A percentile compares a stretch with the other conserved stretches of the same genome.
These are phyloP conservation scores for Picochlorum sp. DNA, from an alignment of 139 green algal genomes.

Conservation along the genomic window DNA sequence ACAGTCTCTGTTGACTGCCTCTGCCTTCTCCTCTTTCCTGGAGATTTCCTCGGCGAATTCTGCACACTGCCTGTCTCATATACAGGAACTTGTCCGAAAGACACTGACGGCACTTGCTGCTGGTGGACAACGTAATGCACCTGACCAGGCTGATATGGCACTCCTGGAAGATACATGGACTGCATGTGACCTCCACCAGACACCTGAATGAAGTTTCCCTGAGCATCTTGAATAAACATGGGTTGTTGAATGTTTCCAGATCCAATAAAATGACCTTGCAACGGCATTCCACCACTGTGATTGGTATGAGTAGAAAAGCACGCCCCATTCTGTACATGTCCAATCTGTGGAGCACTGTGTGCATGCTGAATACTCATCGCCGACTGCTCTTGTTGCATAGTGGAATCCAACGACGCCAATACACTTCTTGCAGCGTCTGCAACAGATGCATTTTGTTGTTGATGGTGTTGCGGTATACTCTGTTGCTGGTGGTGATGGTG, in stretches of 20 bases:
- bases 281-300: no score
- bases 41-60: neutral
- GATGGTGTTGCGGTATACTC: neutral
- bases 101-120: neutral
- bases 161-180: no score
- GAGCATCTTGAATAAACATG: no score
- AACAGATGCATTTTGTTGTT: neutral
- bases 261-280: no score
- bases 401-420: neutral
- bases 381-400: neutral
- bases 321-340: no score
- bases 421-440: constrained; percentile 11
- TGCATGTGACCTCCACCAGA: no score
- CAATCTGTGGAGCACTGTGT: no score
- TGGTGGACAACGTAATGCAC: neutral
- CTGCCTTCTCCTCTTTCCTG: neutral
- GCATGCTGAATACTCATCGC: no score
- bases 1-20: constrained; percentile 6
- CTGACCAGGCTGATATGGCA: neutral
- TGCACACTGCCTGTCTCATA: neutral
- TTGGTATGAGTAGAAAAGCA: no score
- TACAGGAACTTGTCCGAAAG: neutral
- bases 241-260: no score
- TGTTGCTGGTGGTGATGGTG: neutral
- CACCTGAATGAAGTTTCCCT: no score